Percentiles rank a stretch among this genome's conserved stretches.
phyloP scores from a whole-genome alignment of 768 basidiomycete genomes.

The Lactifluus piperatus region DNA sequence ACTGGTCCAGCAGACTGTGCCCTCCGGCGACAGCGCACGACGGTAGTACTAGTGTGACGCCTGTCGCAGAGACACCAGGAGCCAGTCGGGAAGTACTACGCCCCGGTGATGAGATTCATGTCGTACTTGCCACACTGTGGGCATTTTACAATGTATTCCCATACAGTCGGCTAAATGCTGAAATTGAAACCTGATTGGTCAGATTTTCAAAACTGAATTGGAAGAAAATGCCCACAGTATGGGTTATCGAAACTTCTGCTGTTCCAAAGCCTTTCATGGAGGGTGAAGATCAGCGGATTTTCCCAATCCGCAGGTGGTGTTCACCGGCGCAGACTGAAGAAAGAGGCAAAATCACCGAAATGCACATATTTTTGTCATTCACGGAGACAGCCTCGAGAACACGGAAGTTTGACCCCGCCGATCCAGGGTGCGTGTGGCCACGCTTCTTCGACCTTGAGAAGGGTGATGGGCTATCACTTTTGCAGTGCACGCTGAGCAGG shows the following conservation, averaged over 20 bases:
- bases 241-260: neutral
- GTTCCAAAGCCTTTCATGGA: neutral
- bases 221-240: too few relatives aligned
- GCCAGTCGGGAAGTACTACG: neutral
- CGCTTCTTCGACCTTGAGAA: neutral
- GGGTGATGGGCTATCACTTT: neutral
- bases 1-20: too few relatives aligned
- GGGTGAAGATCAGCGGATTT: neutral
- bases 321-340: neutral
- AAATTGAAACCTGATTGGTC: too few relatives aligned
- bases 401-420: neutral
- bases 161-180: too few relatives aligned
- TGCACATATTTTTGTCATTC: too few relatives aligned
- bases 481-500: neutral
- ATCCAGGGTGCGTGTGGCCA: neutral
- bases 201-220: too few relatives aligned
- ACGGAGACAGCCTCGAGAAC: neutral
- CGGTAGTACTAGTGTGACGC: neutral
- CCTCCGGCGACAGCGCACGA: neutral
- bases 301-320: neutral
- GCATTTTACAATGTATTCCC: too few relatives aligned
- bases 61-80: neutral
- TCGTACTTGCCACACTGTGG: too few relatives aligned
- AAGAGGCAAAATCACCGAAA: neutral
- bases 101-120: neutral